These are phyloP conservation scores for Solanum medicagineum DNA, from an alignment of 257 asterid species.

Conservation along the genomic window DNA sequence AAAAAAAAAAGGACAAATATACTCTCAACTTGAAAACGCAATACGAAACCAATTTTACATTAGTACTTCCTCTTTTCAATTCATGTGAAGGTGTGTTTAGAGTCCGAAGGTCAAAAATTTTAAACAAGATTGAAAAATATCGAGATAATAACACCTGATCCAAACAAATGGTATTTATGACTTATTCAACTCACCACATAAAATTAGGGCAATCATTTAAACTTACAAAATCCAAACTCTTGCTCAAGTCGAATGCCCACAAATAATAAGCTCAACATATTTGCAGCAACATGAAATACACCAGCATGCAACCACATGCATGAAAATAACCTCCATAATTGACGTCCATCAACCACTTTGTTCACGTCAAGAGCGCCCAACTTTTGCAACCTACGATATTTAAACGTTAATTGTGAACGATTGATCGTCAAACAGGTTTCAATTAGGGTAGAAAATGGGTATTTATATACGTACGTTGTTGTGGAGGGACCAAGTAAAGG, in stretches of 20 bases:
- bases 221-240: conserved; percentile 40
- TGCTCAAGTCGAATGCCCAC: conserved; percentile 39
- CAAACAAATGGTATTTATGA: background rate
- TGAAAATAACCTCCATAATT: conserved; percentile 21
- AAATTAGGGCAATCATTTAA: background rate
- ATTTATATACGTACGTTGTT: conserved; percentile 29
- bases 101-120: background rate
- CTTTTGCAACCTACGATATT: conserved; percentile 10
- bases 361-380: conserved; percentile 26
- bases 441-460: background rate
- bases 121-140: background rate
- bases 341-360: conserved; percentile 12
- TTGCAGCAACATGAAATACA: conserved; percentile 35
- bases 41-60: background rate
- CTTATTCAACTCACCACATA: background rate
- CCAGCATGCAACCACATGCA: conserved; percentile 46
- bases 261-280: conserved; percentile 29
- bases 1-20: background rate
- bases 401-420: too few species aligned
- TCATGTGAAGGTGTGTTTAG: background rate
- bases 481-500: conserved; percentile 96
- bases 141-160: background rate
- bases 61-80: background rate
- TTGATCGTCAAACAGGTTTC: background rate
- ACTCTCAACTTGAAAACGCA: too few species aligned